These are phyloP conservation scores for Pseudozyma hubeiensis DNA, from an alignment of 1,284 basidiomycete species.

Conservation along the genomic window DNA sequence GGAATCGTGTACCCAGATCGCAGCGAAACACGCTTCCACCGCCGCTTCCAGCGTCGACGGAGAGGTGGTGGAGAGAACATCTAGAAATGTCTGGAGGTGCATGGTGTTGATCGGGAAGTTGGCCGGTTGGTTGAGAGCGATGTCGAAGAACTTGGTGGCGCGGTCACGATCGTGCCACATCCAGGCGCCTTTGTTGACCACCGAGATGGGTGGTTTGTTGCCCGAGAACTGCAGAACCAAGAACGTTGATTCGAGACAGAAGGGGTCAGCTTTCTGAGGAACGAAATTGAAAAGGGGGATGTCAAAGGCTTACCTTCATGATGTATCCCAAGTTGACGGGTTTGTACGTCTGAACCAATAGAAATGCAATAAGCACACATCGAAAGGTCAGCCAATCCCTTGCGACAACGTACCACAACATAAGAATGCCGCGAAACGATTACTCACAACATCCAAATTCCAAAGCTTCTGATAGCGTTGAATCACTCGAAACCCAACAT, in stretches of 20 bases:
- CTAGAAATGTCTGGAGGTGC: constrained; percentile 50
- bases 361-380: neutral
- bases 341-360: constrained; percentile 25
- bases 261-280: too few relatives aligned
- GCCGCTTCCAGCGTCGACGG: constrained; percentile 21
- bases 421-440: neutral
- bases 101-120: constrained; percentile 63
- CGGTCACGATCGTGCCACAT: constrained; percentile 54
- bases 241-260: neutral
- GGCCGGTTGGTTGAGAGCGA: constrained; percentile 50
- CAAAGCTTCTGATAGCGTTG: constrained; percentile 55
- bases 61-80: constrained; percentile 18
- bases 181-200: constrained; percentile 61
- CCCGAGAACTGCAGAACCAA: constrained; percentile 31
- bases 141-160: constrained; percentile 55
- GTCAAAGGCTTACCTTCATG: constrained; percentile 57
- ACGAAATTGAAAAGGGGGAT: too few relatives aligned
- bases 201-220: constrained; percentile 64
- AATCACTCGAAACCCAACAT: constrained; percentile 57
- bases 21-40: constrained; percentile 42
- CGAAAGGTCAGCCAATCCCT: neutral
- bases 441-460: constrained; percentile 51
- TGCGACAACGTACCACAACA: neutral
- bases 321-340: constrained; percentile 63
- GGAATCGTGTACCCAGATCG: constrained; percentile 53